Evolutionary conservation across 2,329 filamentous ascomycete species (phyloP).

Genomic region (Cercospora janseana): DNA sequence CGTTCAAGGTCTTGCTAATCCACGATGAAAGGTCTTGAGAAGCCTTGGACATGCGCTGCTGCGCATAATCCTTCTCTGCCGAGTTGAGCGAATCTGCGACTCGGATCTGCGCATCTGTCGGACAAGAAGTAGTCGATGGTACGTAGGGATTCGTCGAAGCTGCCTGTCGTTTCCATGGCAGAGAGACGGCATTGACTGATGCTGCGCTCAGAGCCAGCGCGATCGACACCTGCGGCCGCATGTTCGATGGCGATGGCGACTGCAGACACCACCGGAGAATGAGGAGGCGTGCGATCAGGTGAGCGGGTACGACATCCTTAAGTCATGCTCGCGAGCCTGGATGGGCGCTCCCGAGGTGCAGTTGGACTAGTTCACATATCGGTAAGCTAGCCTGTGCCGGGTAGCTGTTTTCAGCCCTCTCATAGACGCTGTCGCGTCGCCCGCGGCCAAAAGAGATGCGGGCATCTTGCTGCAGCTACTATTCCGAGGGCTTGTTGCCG

Average conservation of each 20-base stretch:
- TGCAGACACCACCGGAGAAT: not conserved
- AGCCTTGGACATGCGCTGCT: slow-evolving; percentile 6
- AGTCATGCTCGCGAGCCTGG: slow-evolving; percentile 3
- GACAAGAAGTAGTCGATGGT: slow-evolving; percentile 11
- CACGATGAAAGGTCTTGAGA: slow-evolving; percentile 11
- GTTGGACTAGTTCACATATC: slow-evolving; percentile 2
- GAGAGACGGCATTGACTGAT: not conserved
- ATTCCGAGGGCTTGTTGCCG: no score
- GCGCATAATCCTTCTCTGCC: slow-evolving; percentile 12
- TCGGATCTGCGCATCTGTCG: slow-evolving; percentile 6
- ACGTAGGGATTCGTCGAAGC: slow-evolving; percentile 9
- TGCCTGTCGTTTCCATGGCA: slow-evolving; percentile 11
- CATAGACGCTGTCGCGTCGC: no score
- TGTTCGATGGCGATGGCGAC: not conserved
- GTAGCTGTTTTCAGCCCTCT: not conserved
- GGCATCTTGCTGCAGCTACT: not conserved
- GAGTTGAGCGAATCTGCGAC: slow-evolving; percentile 12
- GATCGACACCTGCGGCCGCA: not conserved
- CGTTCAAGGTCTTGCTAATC: slow-evolving; percentile 11
- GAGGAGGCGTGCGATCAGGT: not conserved
- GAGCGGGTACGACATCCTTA: not conserved
- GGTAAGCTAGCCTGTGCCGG: slow-evolving; percentile 1
- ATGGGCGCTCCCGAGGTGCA: slow-evolving; percentile 3
- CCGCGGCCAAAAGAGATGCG: no score
- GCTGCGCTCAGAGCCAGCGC: slow-evolving; percentile 3